Percentiles rank a stretch among this genome's conserved stretches.
These are phyloP conservation scores for Diaporthe amygdali DNA, from an alignment of 2,329 filamentous ascomycete species.

Conservation along the genomic window DNA sequence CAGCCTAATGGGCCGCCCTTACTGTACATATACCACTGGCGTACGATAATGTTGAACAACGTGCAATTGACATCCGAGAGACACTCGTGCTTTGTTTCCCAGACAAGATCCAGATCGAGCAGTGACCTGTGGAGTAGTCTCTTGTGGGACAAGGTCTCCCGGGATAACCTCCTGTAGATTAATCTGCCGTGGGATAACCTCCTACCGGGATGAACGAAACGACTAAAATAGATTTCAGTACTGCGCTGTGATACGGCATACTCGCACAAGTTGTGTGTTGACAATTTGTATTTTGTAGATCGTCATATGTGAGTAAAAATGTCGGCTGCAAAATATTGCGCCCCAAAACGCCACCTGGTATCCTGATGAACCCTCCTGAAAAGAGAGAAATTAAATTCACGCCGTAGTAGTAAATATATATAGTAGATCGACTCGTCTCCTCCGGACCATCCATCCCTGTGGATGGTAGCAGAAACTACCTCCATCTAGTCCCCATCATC, in stretches of 20 bases:
- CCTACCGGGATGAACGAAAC: too few species aligned
- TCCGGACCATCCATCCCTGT: background rate
- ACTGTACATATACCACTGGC: background rate
- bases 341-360: constrained; percentile 10
- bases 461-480: too few species aligned
- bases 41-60: background rate
- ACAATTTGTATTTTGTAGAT: background rate
- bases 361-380: background rate
- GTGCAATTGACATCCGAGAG: background rate
- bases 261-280: background rate
- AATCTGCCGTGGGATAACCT: too few species aligned
- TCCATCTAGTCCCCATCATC: background rate
- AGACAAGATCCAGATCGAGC: too few species aligned
- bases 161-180: too few species aligned
- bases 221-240: too few species aligned
- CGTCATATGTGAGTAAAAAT: background rate
- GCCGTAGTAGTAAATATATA: background rate
- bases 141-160: too few species aligned
- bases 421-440: background rate
- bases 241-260: too few species aligned
- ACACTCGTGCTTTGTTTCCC: too few species aligned
- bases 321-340: background rate
- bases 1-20: background rate
- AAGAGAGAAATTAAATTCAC: background rate
- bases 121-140: too few species aligned